phyloP scores from a whole-genome alignment of 495 filamentous ascomycete genomes.

The Neurospora sp. region DNA sequence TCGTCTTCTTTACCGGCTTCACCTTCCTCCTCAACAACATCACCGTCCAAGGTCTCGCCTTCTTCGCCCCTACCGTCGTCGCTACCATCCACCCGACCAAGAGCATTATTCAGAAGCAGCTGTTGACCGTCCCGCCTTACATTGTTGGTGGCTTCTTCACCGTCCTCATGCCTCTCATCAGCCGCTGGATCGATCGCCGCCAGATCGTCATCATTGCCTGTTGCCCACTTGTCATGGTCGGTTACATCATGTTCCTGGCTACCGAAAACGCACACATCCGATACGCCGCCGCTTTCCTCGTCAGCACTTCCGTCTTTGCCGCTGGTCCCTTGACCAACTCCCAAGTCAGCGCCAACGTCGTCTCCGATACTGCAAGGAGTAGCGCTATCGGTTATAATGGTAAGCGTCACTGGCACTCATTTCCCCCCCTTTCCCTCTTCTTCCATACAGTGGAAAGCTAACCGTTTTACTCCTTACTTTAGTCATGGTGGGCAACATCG shows the following conservation, averaged over 20 bases:
- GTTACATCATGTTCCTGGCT: constrained; percentile 66
- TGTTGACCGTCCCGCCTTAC: constrained; percentile 65
- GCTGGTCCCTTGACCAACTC: constrained; percentile 56
- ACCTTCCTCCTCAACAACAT: constrained; percentile 64
- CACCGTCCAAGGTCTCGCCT: constrained; percentile 65
- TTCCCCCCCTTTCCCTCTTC: too few species aligned
- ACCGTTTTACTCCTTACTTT: not conserved
- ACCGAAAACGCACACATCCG: constrained; percentile 39
- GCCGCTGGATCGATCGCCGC: constrained; percentile 46
- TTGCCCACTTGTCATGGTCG: constrained; percentile 49
- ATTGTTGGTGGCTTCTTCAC: constrained; percentile 59
- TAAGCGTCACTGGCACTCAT: not conserved
- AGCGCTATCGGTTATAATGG: constrained; percentile 50
- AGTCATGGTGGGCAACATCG: constrained; percentile 66
- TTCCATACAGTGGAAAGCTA: not conserved
- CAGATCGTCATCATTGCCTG: constrained; percentile 55
- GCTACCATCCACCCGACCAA: constrained; percentile 52
- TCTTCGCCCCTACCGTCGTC: constrained; percentile 67
- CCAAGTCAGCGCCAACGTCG: constrained; percentile 57
- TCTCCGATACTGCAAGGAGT: constrained; percentile 58
- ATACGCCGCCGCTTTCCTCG: constrained; percentile 65
- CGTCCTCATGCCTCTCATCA: constrained; percentile 49
- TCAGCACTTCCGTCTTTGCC: constrained; percentile 58
- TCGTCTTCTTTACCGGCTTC: constrained; percentile 44
- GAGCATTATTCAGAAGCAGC: constrained; percentile 38